Conservation (phyloP, 441 rosid species). For the Adansonia madagascariensis region DNA sequence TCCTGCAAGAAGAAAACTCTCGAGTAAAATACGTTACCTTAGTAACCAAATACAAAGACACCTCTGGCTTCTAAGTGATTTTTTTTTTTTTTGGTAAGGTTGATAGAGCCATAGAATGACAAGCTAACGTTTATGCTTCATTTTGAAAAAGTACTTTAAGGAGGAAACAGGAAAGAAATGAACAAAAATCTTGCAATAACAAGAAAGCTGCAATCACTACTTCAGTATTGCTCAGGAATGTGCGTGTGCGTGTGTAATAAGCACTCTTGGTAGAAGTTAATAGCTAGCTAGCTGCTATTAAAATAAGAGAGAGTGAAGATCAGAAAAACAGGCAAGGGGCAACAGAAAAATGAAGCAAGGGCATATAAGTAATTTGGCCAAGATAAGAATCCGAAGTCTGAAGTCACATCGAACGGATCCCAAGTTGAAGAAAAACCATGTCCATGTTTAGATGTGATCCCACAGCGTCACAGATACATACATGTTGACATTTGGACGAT, state of each 20-base stretch:
- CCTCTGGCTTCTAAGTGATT: neutral
- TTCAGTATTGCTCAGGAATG: slow-evolving; percentile 10
- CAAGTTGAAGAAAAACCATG: slow-evolving; percentile 12
- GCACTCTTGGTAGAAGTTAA: neutral
- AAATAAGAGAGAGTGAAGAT: neutral
- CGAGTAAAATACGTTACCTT: slow-evolving; percentile 22
- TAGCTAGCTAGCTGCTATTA: neutral
- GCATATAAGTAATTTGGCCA: slow-evolving; percentile 34
- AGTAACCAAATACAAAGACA: slow-evolving; percentile 10
- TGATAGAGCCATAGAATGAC: neutral
- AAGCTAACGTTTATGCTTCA: neutral
- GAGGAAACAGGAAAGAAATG: neutral
- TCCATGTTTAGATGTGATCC: neutral
- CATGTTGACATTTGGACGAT: neutral
- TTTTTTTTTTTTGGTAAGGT: neutral
- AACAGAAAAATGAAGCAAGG: slow-evolving; percentile 31
- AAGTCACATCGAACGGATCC: slow-evolving; percentile 26
- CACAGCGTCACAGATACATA: neutral
- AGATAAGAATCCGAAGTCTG: slow-evolving; percentile 33
- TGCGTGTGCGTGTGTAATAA: neutral
- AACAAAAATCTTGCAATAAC: neutral
- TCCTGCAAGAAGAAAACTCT: slow-evolving; percentile 54
- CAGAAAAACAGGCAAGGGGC: neutral
- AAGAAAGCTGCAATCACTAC: slow-evolving; percentile 12
- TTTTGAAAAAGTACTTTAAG: slow-evolving; percentile 5